Evolutionary conservation across 2,329 filamentous ascomycete species (phyloP), one percentile per base, ranked within the genome.

Genomic region (Aureobasidium pullulans): DNA sequence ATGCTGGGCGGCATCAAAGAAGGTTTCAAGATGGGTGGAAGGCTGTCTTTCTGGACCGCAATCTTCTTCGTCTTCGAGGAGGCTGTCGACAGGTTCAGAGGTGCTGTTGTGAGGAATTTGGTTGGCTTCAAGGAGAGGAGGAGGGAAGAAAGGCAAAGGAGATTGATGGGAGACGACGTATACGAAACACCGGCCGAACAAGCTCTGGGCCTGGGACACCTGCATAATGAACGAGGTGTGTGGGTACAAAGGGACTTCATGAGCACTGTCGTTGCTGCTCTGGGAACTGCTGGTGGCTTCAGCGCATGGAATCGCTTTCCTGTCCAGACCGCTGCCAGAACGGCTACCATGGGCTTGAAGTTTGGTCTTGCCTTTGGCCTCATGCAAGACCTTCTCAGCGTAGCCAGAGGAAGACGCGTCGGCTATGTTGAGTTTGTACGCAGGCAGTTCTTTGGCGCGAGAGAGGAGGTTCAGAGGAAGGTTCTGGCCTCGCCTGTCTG

Each of bases 261-360:
- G 66, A 93, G 88, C 64, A 96, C 89, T 0, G 84, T 90, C 6
- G 80, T 92, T 60, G 91, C 94, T 29, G 92, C 89, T 48, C 77
- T 96, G 71, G 88, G 88, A 0, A 87, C 94, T 37, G 90, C 92
- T 0, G 93, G 93, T 2, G 80, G 85, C 8, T 96, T 96, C 78
- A 96, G 91, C 70, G 76, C 91, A 61, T 88, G 89, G 83, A 89
- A 92, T 77, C 82, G 86, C 43, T 89, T 96, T 67, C 89, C 91
- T 36, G 76, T 93, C 32, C 84, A 86, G 23, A 78, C 73, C 28
- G 73, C 76, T 19, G 75, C 75, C 39, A 68, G 77, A 62, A 94
- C 90, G 44, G 90, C 91, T 53, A 89, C 85, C 70, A 83, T 88
- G 66, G 93, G 91, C 1, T 77, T 96, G 47, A 78, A 88, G 65